Evolutionary conservation across 2,329 filamentous ascomycete species (phyloP).

Genomic region (Ilyonectria robusta): DNA sequence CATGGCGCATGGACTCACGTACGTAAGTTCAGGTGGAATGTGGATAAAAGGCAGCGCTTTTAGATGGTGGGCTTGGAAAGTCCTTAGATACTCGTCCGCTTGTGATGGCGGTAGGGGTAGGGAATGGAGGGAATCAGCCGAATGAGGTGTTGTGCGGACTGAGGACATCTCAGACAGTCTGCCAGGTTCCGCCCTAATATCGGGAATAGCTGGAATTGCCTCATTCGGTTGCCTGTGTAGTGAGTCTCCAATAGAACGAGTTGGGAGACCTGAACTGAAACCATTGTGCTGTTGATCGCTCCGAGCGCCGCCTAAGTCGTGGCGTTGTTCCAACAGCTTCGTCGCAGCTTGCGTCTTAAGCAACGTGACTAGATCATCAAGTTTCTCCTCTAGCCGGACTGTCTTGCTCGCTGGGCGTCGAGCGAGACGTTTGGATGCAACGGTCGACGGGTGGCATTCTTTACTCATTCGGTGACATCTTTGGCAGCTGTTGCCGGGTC

Average conservation of each 20-base stretch:
- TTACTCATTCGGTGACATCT: slow-evolving; percentile 58
- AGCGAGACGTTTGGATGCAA: slow-evolving; percentile 49
- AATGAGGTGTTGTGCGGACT: neutral
- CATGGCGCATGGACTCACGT: neutral
- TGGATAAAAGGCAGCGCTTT: slow-evolving; percentile 48
- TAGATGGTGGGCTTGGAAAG: slow-evolving; percentile 45
- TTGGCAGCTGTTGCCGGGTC: slow-evolving; percentile 49
- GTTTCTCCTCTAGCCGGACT: slow-evolving; percentile 46
- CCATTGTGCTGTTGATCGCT: neutral
- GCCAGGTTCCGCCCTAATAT: neutral
- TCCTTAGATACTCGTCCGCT: slow-evolving; percentile 29
- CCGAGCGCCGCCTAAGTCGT: neutral
- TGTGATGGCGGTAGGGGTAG: slow-evolving; percentile 1
- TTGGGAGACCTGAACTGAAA: neutral
- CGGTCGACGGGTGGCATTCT: slow-evolving; percentile 55
- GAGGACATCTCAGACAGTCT: neutral
- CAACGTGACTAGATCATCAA: slow-evolving; percentile 46
- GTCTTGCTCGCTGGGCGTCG: slow-evolving; percentile 39
- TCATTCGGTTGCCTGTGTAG: neutral
- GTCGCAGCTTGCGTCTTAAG: slow-evolving; percentile 44
- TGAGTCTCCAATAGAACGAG: neutral
- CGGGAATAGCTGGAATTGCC: neutral
- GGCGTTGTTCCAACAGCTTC: neutral
- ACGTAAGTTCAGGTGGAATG: slow-evolving; percentile 36
- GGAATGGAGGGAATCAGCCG: neutral